Evolutionary conservation across 2,329 filamentous ascomycete genomes (phyloP).

Genomic region (Massarina eburnea): DNA sequence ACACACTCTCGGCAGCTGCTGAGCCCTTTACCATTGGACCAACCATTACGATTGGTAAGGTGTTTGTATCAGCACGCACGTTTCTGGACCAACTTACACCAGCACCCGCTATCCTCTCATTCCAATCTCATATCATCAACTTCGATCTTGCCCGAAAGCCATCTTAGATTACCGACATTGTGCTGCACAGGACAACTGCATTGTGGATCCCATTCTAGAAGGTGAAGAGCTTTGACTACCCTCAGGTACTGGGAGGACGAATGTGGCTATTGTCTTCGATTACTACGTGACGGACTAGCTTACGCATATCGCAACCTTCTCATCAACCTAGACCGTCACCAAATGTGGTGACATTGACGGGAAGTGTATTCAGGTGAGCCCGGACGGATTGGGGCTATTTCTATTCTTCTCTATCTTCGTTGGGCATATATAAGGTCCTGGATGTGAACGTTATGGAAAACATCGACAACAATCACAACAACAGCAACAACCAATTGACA

Average conservation of each 20-base stretch:
- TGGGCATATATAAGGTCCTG: not conserved
- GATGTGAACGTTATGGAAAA: conserved; percentile 11
- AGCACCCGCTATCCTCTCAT: not conserved
- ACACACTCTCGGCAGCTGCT: no score
- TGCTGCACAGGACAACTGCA: not conserved
- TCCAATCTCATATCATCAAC: not conserved
- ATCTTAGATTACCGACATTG: no score
- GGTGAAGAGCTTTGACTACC: not conserved
- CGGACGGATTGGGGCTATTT: conserved; percentile 22
- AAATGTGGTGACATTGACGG: no score
- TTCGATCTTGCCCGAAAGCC: no score
- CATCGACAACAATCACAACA: conserved; percentile 7
- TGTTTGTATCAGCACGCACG: not conserved
- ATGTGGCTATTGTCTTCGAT: not conserved
- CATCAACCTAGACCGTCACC: not conserved
- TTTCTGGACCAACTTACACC: not conserved
- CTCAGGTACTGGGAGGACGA: no score
- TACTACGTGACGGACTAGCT: not conserved
- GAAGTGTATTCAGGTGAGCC: no score
- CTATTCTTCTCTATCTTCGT: not conserved
- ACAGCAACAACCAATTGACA: not conserved
- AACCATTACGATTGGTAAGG: no score
- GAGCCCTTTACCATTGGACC: no score
- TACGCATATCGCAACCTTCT: not conserved
- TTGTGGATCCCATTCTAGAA: not conserved